phyloP scores from a whole-genome alignment of 441 rosid species.

The Adansonia gregorii region DNA sequence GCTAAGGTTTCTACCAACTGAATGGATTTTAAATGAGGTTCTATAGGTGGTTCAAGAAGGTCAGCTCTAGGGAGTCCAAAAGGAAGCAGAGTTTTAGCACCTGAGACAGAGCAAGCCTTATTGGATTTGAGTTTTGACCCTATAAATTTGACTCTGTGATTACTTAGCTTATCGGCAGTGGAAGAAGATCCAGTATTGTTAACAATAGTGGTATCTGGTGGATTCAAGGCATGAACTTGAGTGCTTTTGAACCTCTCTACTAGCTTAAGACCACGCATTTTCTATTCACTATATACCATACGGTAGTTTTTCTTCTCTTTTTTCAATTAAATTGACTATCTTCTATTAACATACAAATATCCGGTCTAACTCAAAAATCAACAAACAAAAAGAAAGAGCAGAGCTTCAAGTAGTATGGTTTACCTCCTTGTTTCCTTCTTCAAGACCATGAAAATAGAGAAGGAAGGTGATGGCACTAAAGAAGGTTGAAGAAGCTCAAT shows the following conservation, averaged over 20 bases:
- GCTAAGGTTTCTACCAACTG: slow-evolving; percentile 59
- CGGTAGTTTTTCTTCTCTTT: not conserved
- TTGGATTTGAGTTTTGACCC: slow-evolving; percentile 46
- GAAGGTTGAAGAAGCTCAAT: slow-evolving; percentile 1
- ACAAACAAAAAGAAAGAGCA: slow-evolving; percentile 12
- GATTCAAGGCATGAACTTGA: slow-evolving; percentile 67
- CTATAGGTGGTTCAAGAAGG: slow-evolving; percentile 60
- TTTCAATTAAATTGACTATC: not conserved
- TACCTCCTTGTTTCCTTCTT: slow-evolving; percentile 34
- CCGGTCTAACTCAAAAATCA: not conserved
- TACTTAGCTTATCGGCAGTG: slow-evolving; percentile 38
- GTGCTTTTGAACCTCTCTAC: slow-evolving; percentile 71
- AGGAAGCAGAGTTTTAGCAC: slow-evolving; percentile 52
- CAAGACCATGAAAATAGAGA: slow-evolving; percentile 24
- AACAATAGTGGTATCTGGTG: slow-evolving; percentile 49
- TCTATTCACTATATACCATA: slow-evolving; percentile 21
- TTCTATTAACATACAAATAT: slow-evolving; percentile 16
- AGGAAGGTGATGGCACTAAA: slow-evolving; percentile 4
- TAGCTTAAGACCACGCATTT: slow-evolving; percentile 69
- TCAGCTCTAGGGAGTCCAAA: slow-evolving; percentile 59
- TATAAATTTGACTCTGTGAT: slow-evolving; percentile 41
- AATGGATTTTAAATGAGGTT: slow-evolving; percentile 55
- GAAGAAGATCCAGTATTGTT: slow-evolving; percentile 27
- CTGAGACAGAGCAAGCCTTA: slow-evolving; percentile 43
- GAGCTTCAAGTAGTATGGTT: not conserved